Evolutionary conservation across 2,329 filamentous ascomycete species (phyloP), one percentile per base, ranked within the genome.

Genomic region (Dryadomyces quercivorus): DNA sequence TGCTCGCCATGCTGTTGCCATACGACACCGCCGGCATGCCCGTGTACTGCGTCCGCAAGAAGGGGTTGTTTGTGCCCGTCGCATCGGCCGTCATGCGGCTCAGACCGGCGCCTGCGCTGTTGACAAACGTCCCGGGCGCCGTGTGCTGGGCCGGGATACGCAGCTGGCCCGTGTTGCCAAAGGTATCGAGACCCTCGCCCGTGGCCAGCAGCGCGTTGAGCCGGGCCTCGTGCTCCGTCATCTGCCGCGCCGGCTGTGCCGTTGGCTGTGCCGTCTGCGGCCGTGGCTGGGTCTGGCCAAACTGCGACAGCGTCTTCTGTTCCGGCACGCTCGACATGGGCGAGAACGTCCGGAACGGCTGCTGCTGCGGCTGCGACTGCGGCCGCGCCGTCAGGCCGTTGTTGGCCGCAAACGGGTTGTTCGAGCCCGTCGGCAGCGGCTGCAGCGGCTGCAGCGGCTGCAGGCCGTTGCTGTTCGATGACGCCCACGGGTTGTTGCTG

Each of bases 61-160:
- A 98, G 0, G 93, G 93, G 65, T 97, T 93, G 65, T 97, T 93
- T 7, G 56, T 55, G 36, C 85, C 86, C 2, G 84, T 89, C 1
- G 88, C 88, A 20, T 90, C 75, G 53, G 75, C 66, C 57, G 74
- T 87, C 46, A 96, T 70, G 56, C 80, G 79, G 61, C 82, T 81
- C 55, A 88, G 72, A n/a, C 88, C 88, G 42, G 85, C 76, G 51
- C 93, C 93, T 7, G 93, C 90, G 57, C 88, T 95, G 72, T 98
- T 98, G 71, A 98, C 85, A 67, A 97, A 98, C 0, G 88, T 94
- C 26, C 92, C 93, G 0, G 93, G 93, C 1, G 93, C 90, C 0
- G 93, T 98, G 69, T 98, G 93, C 67, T 98, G 93, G 2, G 93
- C 84, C 1, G 93, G 93, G 59, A 98, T 95, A 69, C 93, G 90